Percentiles rank a stretch among this genome's conserved stretches.
Conservation (phyloP, 257 asterid genomes). For the Petunia secreta region DNA sequence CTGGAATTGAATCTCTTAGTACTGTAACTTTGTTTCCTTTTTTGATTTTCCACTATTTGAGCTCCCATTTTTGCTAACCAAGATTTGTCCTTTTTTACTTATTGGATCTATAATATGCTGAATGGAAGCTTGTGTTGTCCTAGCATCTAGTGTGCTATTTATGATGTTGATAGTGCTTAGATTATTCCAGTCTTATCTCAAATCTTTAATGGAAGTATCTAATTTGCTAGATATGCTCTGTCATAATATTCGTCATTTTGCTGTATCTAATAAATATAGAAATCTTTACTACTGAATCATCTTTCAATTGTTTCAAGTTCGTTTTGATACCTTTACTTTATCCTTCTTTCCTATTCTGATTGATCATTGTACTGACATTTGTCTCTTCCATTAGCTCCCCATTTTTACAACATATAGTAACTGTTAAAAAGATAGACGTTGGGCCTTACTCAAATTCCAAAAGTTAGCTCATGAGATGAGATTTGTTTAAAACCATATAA, state of each 20-base stretch:
- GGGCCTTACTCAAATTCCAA: no score
- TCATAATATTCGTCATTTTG: neutral
- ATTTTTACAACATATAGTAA: neutral
- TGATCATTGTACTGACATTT: neutral
- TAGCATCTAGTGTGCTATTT: constrained; percentile 2
- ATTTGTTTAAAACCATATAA: no score
- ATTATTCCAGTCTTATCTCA: neutral
- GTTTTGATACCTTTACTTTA: neutral
- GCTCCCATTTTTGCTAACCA: constrained; percentile 6
- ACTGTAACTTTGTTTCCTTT: neutral
- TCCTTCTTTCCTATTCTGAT: constrained; percentile 17
- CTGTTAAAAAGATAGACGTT: no score
- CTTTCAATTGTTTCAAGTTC: neutral
- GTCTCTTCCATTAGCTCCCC: neutral
- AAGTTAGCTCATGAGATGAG: no score
- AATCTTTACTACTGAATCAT: neutral
- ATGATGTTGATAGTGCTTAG: constrained; percentile 23
- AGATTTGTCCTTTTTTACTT: constrained; percentile 11
- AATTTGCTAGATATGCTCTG: constrained; percentile 11
- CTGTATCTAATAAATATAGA: neutral
- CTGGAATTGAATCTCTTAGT: neutral
- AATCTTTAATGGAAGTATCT: neutral
- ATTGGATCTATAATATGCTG: constrained; percentile 7
- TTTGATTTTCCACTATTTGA: neutral
- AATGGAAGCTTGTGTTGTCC: constrained; percentile 3